A percentile compares a stretch with the other conserved stretches of the same genome.
These are phyloP conservation scores for Isabelozyma gotoi DNA, from an alignment of 805 yeast species.

Conservation along the genomic window DNA sequence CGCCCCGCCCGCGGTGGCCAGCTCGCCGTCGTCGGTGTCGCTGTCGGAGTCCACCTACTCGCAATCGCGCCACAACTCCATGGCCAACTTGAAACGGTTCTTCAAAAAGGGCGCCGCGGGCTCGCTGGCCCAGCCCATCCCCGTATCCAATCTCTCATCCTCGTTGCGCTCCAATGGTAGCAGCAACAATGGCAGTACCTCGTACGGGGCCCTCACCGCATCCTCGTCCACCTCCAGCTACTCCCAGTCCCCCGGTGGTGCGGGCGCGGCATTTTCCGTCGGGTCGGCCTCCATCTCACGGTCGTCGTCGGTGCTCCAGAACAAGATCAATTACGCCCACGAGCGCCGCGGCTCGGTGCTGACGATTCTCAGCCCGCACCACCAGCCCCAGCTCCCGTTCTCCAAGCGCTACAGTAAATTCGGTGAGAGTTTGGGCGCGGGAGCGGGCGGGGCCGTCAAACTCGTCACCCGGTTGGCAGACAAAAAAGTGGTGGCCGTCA, in stretches of 20 bases:
- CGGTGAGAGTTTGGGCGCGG: conserved; percentile 77
- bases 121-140: conserved; percentile 8
- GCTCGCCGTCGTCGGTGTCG: conserved; percentile 34
- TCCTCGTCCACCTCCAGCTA: conserved; percentile 34
- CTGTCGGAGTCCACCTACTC: conserved; percentile 37
- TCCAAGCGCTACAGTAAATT: conserved; percentile 64
- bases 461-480: conserved; percentile 67
- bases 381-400: conserved; percentile 21
- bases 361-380: conserved; percentile 17
- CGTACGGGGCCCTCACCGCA: conserved; percentile 15
- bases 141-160: conserved; percentile 22
- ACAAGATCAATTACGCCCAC: conserved; percentile 24
- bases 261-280: conserved; percentile 10
- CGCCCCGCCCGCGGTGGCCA: conserved; percentile 7
- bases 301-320: conserved; percentile 29
- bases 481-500: conserved; percentile 75
- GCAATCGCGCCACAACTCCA: conserved; percentile 66
- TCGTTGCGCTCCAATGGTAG: conserved; percentile 20
- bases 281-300: conserved; percentile 25
- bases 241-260: conserved; percentile 30
- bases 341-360: conserved; percentile 40
- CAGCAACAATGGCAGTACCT: conserved; percentile 6
- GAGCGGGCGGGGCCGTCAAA: conserved; percentile 88
- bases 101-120: conserved; percentile 49
- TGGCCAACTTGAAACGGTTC: conserved; percentile 75